Base-by-base conservation (phyloP, 768 basidiomycete genomes). In the Tricholoma flavovirens region DNA sequence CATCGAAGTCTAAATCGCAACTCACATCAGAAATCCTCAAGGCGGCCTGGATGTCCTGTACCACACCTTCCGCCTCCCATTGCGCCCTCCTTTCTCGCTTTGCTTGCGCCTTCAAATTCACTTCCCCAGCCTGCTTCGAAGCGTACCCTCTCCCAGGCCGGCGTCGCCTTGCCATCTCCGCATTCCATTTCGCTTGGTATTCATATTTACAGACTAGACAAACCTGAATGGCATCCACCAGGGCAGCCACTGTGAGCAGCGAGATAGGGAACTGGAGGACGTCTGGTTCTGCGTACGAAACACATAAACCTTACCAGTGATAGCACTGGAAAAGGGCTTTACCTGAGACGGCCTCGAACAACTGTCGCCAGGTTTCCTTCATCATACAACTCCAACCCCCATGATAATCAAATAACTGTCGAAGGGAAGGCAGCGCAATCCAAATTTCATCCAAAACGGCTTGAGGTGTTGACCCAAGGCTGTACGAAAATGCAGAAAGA, bases 361-460 rank as follows among this genome's bases (percentile, higher is more conserved):
- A 66, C 43, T 65, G 65, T 5, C 69, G 64, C 86, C 86, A 87
- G 1, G 77, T 72, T 55, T 76, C 71, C 29, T 71, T 60, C 62
- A 76, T 73, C 6, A 77, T 74, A 11, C 64, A 60, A 33, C 71
- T 66, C 83, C 84, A 84, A 4, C 79, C 77, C 6, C 69, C 69
- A 5, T 69, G 66, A 48, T 70, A 73, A 12, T 67, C 62, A 17
- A 80, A 64, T 7, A 80, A 69, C 21, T 66, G 60, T 2, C 77
- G 78, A 14, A 87, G 69, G 0, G 77, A 75, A 0, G 84, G 80
- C 5, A 83, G 69, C 6, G 81, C 80, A 26, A 64, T 55, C 82
- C 82, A 85, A 1, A 87, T 61, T 56, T 87, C 83, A 53, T 82
- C 78, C 56, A 87, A 59, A 21, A 85, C 64, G 0, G 77, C 77